Conservation (phyloP, 352 stramenopile species). For the Phytophthora pinifolia region DNA sequence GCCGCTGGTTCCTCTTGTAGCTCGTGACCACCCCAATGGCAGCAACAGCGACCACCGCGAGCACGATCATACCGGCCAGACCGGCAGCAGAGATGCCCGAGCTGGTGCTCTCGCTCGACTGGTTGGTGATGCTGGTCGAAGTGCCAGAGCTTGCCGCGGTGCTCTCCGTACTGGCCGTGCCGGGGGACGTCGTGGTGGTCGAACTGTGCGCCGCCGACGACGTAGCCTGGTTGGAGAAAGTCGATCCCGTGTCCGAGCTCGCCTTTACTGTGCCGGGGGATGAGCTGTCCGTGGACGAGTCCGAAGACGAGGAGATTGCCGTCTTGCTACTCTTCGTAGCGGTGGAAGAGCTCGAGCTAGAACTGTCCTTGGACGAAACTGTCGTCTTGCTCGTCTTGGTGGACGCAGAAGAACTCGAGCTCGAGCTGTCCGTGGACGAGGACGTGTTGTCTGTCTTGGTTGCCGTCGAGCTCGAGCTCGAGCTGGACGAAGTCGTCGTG, state of each 20-base stretch:
- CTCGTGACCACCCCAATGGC: slow-evolving; percentile 57
- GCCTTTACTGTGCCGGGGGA: slow-evolving; percentile 38
- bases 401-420: not conserved
- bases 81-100: slow-evolving; percentile 50
- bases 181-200: not conserved
- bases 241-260: slow-evolving; percentile 34
- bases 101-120: slow-evolving; percentile 33
- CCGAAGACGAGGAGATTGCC: slow-evolving; percentile 11
- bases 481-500: slow-evolving; percentile 8
- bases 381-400: slow-evolving; percentile 1
- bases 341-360: not conserved
- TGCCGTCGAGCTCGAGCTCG: not conserved
- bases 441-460: slow-evolving; percentile 9
- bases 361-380: not conserved
- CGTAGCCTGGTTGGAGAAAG: slow-evolving; percentile 32
- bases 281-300: slow-evolving; percentile 11
- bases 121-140: slow-evolving; percentile 36
- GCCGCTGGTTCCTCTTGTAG: slow-evolving; percentile 79
- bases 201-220: slow-evolving; percentile 3
- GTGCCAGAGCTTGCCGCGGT: slow-evolving; percentile 12
- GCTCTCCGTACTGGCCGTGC: slow-evolving; percentile 11
- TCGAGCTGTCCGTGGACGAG: not conserved
- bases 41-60: slow-evolving; percentile 54
- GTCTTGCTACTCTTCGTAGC: slow-evolving; percentile 6
- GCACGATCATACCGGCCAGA: slow-evolving; percentile 56